Evolutionary conservation across 2,329 filamentous ascomycete genomes (phyloP).

Genomic region (Fusarium nematophilum): DNA sequence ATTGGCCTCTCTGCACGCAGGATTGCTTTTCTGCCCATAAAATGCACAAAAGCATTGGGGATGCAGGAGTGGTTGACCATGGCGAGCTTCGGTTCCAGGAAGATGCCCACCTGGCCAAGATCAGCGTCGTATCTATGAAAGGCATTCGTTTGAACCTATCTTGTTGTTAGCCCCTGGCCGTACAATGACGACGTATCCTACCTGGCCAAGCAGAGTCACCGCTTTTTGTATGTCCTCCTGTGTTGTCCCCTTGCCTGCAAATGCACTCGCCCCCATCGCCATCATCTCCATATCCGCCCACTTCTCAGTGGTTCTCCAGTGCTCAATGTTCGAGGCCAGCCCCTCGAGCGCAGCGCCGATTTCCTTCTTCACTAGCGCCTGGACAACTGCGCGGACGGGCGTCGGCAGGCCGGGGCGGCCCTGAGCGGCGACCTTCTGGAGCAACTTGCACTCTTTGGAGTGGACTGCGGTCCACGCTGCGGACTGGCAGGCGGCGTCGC

Average conservation of each 20-base stretch:
- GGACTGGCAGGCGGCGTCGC: conserved; percentile 63
- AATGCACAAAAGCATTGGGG: conserved; percentile 69
- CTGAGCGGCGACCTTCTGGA: conserved; percentile 46
- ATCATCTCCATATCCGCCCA: conserved; percentile 64
- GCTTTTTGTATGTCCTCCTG: conserved; percentile 54
- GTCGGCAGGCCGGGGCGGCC: conserved; percentile 59
- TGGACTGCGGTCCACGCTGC: conserved; percentile 65
- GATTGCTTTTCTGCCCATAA: conserved; percentile 62
- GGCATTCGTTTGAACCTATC: conserved; percentile 69
- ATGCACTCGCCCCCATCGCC: conserved; percentile 55
- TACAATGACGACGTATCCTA: conserved; percentile 39
- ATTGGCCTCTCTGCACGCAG: conserved; percentile 64
- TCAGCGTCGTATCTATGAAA: conserved; percentile 68
- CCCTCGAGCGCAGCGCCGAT: conserved; percentile 48
- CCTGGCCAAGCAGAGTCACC: conserved; percentile 65
- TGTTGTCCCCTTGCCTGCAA: conserved; percentile 53
- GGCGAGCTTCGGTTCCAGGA: conserved; percentile 65
- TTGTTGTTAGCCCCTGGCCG: conserved; percentile 2
- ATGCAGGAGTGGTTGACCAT: conserved; percentile 73
- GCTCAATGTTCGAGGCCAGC: conserved; percentile 60
- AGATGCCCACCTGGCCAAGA: conserved; percentile 64
- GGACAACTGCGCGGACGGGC: conserved; percentile 64
- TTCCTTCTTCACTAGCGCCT: conserved; percentile 58
- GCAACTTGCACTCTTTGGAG: conserved; percentile 65
- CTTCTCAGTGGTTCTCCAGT: conserved; percentile 49